Evolutionary conservation across 345 rosid species (phyloP).

Genomic region (Leavenworthia alabamica): DNA sequence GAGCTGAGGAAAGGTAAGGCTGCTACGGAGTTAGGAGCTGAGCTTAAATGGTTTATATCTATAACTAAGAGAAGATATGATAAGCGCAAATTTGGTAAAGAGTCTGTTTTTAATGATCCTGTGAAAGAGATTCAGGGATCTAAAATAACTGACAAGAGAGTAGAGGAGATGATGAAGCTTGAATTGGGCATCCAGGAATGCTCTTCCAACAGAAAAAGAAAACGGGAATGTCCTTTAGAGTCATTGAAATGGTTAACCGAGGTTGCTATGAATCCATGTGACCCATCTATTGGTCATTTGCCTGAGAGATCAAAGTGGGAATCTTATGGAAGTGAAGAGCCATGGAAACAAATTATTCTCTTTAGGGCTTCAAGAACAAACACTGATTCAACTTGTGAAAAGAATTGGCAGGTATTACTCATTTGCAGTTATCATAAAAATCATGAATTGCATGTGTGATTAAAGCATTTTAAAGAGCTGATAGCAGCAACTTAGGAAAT

Average conservation of each 20-base stretch:
- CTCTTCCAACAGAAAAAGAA: conserved; percentile 40
- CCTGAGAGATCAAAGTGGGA: conserved; percentile 75
- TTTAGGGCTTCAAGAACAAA: conserved; percentile 46
- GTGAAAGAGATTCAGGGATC: conserved; percentile 2
- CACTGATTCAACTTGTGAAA: conserved; percentile 35
- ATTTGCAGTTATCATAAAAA: not conserved
- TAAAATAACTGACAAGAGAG: not conserved
- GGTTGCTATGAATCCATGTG: conserved; percentile 62
- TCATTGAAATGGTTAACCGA: conserved; percentile 56
- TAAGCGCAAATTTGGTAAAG: conserved; percentile 26
- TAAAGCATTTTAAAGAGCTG: not conserved
- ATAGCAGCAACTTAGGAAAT: not conserved
- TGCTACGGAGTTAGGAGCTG: conserved; percentile 13
- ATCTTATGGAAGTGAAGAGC: conserved; percentile 44
- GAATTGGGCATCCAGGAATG: not conserved
- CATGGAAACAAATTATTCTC: conserved; percentile 70
- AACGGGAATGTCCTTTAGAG: conserved; percentile 37
- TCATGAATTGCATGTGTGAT: not conserved
- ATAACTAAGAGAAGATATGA: no score
- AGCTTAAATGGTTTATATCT: conserved; percentile 27
- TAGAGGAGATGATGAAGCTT: not conserved
- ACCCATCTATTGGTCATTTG: conserved; percentile 36
- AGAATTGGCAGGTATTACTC: conserved; percentile 47
- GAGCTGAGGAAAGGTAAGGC: conserved; percentile 16
- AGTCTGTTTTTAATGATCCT: conserved; percentile 21